Evolutionary conservation across 495 filamentous ascomycete genomes (phyloP), one percentile per base, ranked within the genome.

Genomic region (Podospora didyma): DNA sequence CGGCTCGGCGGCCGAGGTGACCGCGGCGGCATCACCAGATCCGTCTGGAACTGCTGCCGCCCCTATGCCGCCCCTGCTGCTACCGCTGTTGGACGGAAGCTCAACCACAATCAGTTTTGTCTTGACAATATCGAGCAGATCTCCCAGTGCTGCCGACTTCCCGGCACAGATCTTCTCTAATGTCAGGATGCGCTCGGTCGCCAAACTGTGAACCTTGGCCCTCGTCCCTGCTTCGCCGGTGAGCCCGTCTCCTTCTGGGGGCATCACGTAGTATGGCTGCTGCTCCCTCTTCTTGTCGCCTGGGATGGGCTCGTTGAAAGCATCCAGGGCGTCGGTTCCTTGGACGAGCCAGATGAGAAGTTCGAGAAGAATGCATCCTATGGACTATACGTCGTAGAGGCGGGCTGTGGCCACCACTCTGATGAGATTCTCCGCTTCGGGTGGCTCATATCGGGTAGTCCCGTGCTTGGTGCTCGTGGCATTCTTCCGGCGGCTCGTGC

Each of bases 341-440:
- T 69, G 69, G 0, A 74, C 54, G 20, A 74, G 34, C 70, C 72
- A 73, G 20, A 74, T 58, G 26, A 69, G 51, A 26, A 66, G 59
- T 57, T 74, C 72, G 7, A 73, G 48, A 17, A 56, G 63, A 20
- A 75, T 58, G 48, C 73, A 75, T 2, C 73, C 73, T 46, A 75
- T 64, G 2, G 69, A 69, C 72, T 71, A 75, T 10, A 73, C 69
- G 37, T 74, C 72, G 41, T 69, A 72, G 16, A 49, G 57, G 1
- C 64, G 62, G 9, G 24, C 20, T 41, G n/a, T 34, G 19, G 7
- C 28, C 24, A 20, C 17, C 49, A 9, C 26, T 4, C 39, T 19
- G 35, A 26, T 12, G n/a, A n/a, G n/a, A n/a, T n/a, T n/a, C 28
- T 22, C 46, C 45, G 46, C 54, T 47, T 63, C 69, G 10, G 69